A percentile compares a stretch with the other conserved stretches of the same genome.
Conservation (phyloP, 1,284 basidiomycete species). For the Malassezia arunalokei region DNA sequence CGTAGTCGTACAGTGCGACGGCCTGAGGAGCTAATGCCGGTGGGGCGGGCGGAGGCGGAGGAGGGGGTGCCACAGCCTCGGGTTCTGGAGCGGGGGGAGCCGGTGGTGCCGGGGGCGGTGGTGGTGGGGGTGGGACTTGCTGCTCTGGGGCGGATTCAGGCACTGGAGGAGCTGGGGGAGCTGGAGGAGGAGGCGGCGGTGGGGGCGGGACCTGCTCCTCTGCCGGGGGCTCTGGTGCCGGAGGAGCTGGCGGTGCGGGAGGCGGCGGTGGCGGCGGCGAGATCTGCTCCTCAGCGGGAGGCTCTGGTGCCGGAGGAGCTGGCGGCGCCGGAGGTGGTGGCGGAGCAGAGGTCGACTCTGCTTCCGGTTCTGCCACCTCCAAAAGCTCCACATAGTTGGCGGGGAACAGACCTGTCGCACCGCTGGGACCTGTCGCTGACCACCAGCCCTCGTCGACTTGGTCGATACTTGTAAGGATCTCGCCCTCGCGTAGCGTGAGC, state of each 20-base stretch:
- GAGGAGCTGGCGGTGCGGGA: slow-evolving; percentile 14
- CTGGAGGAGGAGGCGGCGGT: slow-evolving; percentile 13
- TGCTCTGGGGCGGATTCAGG: neutral
- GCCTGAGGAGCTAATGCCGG: slow-evolving; percentile 20
- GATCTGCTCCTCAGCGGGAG: slow-evolving; percentile 6
- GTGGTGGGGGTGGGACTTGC: slow-evolving; percentile 7
- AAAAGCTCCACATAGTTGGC: slow-evolving; percentile 40
- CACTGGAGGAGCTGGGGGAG: slow-evolving; percentile 16
- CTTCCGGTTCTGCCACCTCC: slow-evolving; percentile 10
- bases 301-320: slow-evolving; percentile 9
- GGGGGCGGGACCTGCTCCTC: slow-evolving; percentile 11
- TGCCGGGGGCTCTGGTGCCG: slow-evolving; percentile 7
- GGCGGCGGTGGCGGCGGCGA: slow-evolving; percentile 19
- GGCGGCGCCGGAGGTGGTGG: slow-evolving; percentile 17
- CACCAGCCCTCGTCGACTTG: slow-evolving; percentile 45
- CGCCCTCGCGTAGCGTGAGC: slow-evolving; percentile 26
- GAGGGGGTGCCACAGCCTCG: slow-evolving; percentile 9
- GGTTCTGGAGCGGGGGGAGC: slow-evolving; percentile 9
- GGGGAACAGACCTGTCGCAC: slow-evolving; percentile 39
- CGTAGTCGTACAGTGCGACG: slow-evolving; percentile 44
- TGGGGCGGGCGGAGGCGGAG: slow-evolving; percentile 14
- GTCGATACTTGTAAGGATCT: slow-evolving; percentile 29
- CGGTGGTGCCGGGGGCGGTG: slow-evolving; percentile 14
- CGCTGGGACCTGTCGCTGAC: slow-evolving; percentile 34
- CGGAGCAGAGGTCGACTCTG: slow-evolving; percentile 9